phyloP scores from a whole-genome alignment of 208 protist species.

The Acanthamoeba healyi region DNA sequence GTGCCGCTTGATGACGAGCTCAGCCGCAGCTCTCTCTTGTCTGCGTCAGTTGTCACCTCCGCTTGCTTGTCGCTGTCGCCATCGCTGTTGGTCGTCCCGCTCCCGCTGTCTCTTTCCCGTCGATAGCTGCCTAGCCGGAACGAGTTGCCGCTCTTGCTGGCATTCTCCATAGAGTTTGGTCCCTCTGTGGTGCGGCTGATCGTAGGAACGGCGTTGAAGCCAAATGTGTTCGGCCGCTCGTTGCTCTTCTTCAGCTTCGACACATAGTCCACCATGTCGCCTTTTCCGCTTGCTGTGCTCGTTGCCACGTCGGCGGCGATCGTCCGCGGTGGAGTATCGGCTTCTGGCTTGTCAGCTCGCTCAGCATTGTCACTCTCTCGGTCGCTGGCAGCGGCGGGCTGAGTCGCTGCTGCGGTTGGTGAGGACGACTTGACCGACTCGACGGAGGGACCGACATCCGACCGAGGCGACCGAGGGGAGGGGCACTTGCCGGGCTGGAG shows the following conservation, averaged over 20 bases:
- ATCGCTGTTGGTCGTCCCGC: too few species aligned
- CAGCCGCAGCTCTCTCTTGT: too few species aligned
- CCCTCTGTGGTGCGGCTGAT: neutral
- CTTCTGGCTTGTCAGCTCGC: too few species aligned
- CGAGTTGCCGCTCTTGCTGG: too few species aligned
- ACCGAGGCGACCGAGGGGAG: neutral
- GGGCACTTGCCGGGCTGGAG: constrained; percentile 11
- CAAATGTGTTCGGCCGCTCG: neutral
- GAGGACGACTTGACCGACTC: too few species aligned
- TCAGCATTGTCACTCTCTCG: too few species aligned
- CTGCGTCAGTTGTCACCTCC: neutral
- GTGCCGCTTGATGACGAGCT: too few species aligned
- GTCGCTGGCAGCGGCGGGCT: too few species aligned
- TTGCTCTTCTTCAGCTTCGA: neutral
- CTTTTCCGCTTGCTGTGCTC: neutral
- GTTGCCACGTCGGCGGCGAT: too few species aligned
- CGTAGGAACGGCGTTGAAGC: neutral
- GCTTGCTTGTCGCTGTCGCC: neutral
- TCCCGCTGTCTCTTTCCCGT: neutral
- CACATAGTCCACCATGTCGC: neutral
- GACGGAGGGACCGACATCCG: too few species aligned
- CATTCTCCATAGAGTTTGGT: too few species aligned
- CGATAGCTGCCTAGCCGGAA: neutral
- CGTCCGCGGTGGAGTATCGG: too few species aligned
- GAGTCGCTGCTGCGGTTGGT: neutral